Base-by-base conservation (phyloP, 257 asterid genomes). In the Voacanga thouarsii region DNA sequence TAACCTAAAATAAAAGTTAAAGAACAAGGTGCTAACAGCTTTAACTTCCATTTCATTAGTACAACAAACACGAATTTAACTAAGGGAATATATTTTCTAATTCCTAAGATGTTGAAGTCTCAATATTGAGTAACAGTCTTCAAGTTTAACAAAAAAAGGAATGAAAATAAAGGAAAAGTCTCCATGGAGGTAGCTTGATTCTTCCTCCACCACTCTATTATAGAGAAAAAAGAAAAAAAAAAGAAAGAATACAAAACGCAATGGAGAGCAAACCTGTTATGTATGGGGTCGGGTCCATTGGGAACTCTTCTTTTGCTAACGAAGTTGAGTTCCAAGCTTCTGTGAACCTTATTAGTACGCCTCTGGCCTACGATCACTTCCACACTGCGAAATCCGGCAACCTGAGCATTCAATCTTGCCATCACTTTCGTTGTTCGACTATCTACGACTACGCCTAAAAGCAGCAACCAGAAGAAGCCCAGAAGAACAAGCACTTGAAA, bases 281-380 rank as follows among this genome's bases (percentile, higher is more conserved):
- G 98, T 65, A 92, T 88, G 30, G 97, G 98, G 82, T 94, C 97
- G 30, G 97, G 92, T 78, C 97, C 98, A 80, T 94, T 89, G 8
- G 98, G 97, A 77, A 94, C 89, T 79, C 82, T 89, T 82, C 96
- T 85, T 84, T 90, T 94, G 88, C 64, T 90, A 44, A 81, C 82
- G 79, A 84, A 84, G 81, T 84, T 85, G 78, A 87, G 75, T 53
- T 85, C 85, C 64, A 75, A 14, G 53, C 72, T 81, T 10, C 79
- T 51, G 59, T 39, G 55, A 82, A 7, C 39, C 8, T 49, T 79
- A 75, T 73, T 76, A 37, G 47, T 63, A 71, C 23, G n/a, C 10
- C 73, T 76, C 67, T 78, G 71, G 49, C 72, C 50, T 6, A 23
- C 6, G 47, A 37, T 37, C 15, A 64, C 70, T 18, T 37, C 45